Evolutionary conservation across 306 rosid species (phyloP).

Genomic region (Quercus variabilis): DNA sequence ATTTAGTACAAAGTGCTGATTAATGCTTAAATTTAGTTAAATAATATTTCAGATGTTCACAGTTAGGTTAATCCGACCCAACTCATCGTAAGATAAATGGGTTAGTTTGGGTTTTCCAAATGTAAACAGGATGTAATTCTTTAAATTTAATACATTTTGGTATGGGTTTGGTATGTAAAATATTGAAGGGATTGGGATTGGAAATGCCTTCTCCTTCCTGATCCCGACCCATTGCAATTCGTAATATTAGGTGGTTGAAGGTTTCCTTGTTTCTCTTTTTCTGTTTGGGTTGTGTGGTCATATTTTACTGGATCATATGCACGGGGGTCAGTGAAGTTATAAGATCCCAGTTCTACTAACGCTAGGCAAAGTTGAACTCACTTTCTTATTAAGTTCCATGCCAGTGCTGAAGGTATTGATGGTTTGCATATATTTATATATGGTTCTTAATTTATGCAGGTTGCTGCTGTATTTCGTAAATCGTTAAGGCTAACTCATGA

Average conservation of each 20-base stretch:
- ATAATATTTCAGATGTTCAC: no score
- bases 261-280: neutral
- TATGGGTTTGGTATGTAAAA: no score
- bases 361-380: neutral
- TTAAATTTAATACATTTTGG: no score
- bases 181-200: no score
- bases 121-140: no score
- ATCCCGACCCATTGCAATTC: no score
- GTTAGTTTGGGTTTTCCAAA: no score
- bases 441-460: conserved; percentile 37
- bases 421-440: conserved; percentile 1
- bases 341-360: neutral
- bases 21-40: no score
- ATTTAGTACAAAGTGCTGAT: no score
- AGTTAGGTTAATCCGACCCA: no score
- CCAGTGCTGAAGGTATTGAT: conserved; percentile 13
- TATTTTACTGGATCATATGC: neutral
- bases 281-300: neutral
- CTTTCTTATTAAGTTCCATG: conserved; percentile 12
- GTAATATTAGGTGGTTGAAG: neutral
- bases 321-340: neutral
- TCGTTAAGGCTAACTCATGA: conserved; percentile 95
- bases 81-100: no score
- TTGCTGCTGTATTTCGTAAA: conserved; percentile 96
- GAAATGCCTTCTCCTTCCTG: no score